Evolutionary conservation across 2,329 filamentous ascomycete species (phyloP), one percentile per base, ranked within the genome.

Genomic region (Coleophoma eucalyptorum): DNA sequence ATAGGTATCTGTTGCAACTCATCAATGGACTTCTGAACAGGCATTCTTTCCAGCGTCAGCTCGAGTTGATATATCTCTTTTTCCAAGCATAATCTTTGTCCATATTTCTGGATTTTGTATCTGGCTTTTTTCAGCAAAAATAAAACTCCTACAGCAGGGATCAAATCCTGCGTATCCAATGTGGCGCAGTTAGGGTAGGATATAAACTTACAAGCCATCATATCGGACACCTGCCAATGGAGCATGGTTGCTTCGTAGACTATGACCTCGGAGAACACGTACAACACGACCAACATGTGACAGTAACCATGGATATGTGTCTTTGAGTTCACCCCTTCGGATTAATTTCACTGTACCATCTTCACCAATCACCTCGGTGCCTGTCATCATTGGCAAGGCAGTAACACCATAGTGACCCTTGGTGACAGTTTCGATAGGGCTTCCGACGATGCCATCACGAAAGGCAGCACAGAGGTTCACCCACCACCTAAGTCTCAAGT

Each of bases 401-500:
- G 72, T 63, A 7, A 49, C 13, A 12, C 72, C 71, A 53, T 78
- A 78, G 34, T 67, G 65, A 4, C 73, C 73, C 51, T 67, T 72
- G 7, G 75, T 76, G 0, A 75, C 69, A 13, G 53, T 71, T 56
- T 79, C 75, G 3, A 62, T 53, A n/a, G 69, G 67, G 48, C 65
- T 71, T 15, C 67, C 69, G 8, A 80, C 71, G 31, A 81, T 76
- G 20, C 79, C 77, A 54, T 81, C 78, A 26, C 75, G 71, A 50
- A 75, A 68, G 3, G 77, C 79, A 55, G 77, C 80, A 26, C 76
- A 73, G 35, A 80, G 65, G 48, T 78, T 77, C 32, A 79, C 61
- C 78, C 78, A 82, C 79, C 75, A 82, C 52, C 78, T 81, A 49
- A 4, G n/a, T 43, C 10, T 15, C 41, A 3, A 6, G 10, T 13